Percentiles rank a stretch among this genome's conserved stretches.
These are phyloP conservation scores for Ailanthus altissimus DNA, from an alignment of 345 rosid genomes.

Conservation along the genomic window DNA sequence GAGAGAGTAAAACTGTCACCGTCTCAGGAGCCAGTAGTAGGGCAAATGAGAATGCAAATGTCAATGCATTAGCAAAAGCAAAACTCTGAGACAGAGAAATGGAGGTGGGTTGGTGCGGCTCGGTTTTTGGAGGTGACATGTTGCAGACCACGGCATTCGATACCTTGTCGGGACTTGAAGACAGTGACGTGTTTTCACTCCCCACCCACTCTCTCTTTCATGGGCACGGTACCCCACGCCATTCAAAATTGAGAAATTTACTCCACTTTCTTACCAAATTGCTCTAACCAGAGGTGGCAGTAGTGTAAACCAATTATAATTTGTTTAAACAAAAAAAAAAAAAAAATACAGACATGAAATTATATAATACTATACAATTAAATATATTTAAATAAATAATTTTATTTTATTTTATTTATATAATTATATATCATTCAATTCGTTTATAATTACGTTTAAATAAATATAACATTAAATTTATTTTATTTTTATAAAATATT, in stretches of 20 bases:
- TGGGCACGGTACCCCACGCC: slow-evolving; percentile 21
- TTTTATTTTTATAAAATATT: too few species aligned
- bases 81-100: not conserved
- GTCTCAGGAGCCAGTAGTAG: not conserved
- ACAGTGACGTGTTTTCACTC: slow-evolving; percentile 35
- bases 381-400: too few species aligned
- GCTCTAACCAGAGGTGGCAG: too few species aligned
- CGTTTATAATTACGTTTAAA: too few species aligned
- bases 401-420: too few species aligned
- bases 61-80: not conserved
- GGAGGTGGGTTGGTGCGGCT: slow-evolving; percentile 1
- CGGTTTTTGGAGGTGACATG: slow-evolving; percentile 6
- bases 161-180: slow-evolving; percentile 42
- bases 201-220: not conserved
- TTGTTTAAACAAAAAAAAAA: too few species aligned
- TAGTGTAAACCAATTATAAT: too few species aligned
- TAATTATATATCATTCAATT: too few species aligned
- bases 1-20: not conserved
- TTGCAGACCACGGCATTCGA: slow-evolving; percentile 22
- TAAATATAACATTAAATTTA: too few species aligned
- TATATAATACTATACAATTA: too few species aligned
- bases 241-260: slow-evolving; percentile 13
- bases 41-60: too few species aligned
- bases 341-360: too few species aligned
- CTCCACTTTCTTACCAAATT: slow-evolving; percentile 12